Conservation (phyloP, 345 rosid genomes). For the Eutrema yunnanense region DNA sequence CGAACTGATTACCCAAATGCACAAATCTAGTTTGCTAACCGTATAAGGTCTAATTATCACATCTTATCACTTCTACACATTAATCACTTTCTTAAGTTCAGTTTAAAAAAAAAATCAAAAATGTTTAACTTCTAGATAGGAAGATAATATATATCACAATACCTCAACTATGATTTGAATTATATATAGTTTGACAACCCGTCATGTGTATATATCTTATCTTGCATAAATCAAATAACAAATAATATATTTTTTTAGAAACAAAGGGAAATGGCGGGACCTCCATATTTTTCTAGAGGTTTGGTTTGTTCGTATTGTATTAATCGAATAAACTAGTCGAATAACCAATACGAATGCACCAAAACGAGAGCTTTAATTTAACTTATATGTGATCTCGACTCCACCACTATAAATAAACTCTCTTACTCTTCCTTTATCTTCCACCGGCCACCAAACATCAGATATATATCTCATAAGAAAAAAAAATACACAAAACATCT, state of each 20-base stretch:
- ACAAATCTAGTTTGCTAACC: background rate
- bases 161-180: background rate
- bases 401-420: slow-evolving; percentile 29
- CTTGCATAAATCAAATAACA: slow-evolving; percentile 11
- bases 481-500: background rate
- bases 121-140: background rate
- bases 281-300: slow-evolving; percentile 30
- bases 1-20: no score
- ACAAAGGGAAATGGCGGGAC: slow-evolving; percentile 34
- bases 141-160: background rate
- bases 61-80: background rate
- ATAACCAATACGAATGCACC: slow-evolving; percentile 17
- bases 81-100: background rate
- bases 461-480: background rate
- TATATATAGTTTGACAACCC: slow-evolving; percentile 10
- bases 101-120: background rate
- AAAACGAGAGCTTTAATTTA: background rate
- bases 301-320: slow-evolving; percentile 29
- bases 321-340: slow-evolving; percentile 26
- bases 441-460: slow-evolving; percentile 9
- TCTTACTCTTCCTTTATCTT: slow-evolving; percentile 8
- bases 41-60: background rate
- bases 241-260: background rate
- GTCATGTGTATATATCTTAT: slow-evolving; percentile 14
- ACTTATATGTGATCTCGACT: slow-evolving; percentile 1